phyloP scores from a whole-genome alignment of 257 asterid genomes.

The Przewalskia tangutica region DNA sequence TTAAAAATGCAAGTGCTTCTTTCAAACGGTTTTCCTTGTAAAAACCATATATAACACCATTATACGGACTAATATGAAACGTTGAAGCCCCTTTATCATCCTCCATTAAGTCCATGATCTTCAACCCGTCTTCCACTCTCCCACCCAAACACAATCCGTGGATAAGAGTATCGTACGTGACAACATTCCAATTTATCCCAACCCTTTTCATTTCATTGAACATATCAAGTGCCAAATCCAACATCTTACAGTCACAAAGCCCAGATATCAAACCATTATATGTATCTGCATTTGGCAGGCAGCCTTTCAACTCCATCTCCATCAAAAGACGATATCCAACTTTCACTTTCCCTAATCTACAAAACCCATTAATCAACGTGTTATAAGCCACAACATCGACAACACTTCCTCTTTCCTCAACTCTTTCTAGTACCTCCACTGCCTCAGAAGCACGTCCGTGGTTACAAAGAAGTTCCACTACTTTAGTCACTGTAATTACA shows the following conservation, averaged over 20 bases:
- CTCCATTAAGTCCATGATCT: conserved; percentile 55
- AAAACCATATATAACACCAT: conserved; percentile 64
- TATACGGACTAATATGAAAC: conserved; percentile 48
- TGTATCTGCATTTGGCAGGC: conserved; percentile 61
- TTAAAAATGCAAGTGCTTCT: conserved; percentile 50
- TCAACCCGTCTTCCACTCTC: conserved; percentile 44
- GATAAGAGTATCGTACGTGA: conserved; percentile 50
- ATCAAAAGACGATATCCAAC: conserved; percentile 36
- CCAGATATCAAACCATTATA: conserved; percentile 63
- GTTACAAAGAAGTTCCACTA: conserved; percentile 42
- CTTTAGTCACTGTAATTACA: conserved; percentile 56
- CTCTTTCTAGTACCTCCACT: conserved; percentile 60
- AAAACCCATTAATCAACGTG: conserved; percentile 63
- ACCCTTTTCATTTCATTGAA: conserved; percentile 72
- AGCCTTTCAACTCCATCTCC: conserved; percentile 87
- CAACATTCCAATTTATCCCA: conserved; percentile 43
- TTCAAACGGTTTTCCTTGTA: conserved; percentile 37
- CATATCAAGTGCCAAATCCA: conserved; percentile 66
- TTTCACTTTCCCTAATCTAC: conserved; percentile 49
- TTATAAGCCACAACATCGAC: conserved; percentile 66
- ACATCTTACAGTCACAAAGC: conserved; percentile 45
- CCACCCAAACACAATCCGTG: conserved; percentile 56
- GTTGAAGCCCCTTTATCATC: conserved; percentile 23
- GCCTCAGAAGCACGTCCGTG: conserved; percentile 56
- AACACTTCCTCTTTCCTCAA: conserved; percentile 58